Evolutionary conservation across 2,329 filamentous ascomycete genomes (phyloP), one percentile per base, ranked within the genome.

Genomic region (Fusarium sp.): DNA sequence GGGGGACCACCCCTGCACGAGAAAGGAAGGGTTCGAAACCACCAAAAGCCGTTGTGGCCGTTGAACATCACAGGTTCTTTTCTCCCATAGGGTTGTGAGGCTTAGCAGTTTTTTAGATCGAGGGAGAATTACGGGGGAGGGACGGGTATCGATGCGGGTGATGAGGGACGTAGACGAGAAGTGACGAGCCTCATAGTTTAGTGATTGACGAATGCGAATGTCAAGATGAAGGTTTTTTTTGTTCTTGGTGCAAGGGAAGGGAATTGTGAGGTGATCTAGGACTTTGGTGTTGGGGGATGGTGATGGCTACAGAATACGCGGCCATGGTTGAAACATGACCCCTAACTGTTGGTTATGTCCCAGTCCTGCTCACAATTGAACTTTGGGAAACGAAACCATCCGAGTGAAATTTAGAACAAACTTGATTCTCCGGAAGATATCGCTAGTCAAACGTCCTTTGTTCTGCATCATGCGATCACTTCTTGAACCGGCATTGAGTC

Each of bases 401-500:
- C 22, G 22, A 22, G 6, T 22, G 22, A 22, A 22, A 22, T 22
- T 22, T 22, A 22, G 22, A 22, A 22, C 22, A 22, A 22, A 5
- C 22, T 6, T 22, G 22, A 22, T 22, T 5, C 22, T 22, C 22
- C 22, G 22, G 35, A n/a, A 37, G 17, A 8, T 37, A 19, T n/a
- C 37, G 32, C 39, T 61, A 40, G 39, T 22, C 28, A 59, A 50
- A 51, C 8, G 22, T 46, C 60, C 32, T 58, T 45, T 62, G 47
- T 30, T 39, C 28, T 30, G 43, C 49, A 74, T 73, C 71, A 73
- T 65, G 71, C 58, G 71, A 54, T 60, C 65, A 47, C 32, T 55
- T 52, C 17, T 61, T 41, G 43, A 54, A 56, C 62, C 71, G 69
- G 71, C 71, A 72, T 73, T 74, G 71, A 73, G 44, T 73, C 71